Evolutionary conservation across 148 eudicot genomes (phyloP).

Genomic region (Polygonum maritimum): DNA sequence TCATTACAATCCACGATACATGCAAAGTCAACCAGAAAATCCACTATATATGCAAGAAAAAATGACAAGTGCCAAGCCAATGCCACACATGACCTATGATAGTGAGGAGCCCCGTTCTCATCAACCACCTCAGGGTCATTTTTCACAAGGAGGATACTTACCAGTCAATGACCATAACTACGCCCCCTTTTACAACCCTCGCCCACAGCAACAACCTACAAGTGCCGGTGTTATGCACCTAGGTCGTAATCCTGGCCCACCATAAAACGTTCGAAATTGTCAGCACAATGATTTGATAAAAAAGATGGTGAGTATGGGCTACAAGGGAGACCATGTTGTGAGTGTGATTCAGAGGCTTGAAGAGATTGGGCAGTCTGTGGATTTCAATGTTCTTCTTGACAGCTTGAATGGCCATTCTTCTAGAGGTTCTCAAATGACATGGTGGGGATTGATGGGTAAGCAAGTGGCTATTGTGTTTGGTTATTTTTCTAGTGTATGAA

Average conservation of each 20-base stretch:
- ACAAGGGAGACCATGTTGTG: constrained; percentile 71
- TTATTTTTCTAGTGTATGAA: no score
- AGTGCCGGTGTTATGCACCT: constrained; percentile 33
- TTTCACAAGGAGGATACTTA: constrained; percentile 33
- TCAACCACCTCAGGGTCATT: constrained; percentile 46
- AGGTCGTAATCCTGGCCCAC: constrained; percentile 22
- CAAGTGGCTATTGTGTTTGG: no score
- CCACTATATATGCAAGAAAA: constrained; percentile 44
- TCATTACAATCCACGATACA: constrained; percentile 48
- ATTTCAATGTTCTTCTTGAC: constrained; percentile 83
- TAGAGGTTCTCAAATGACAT: constrained; percentile 69
- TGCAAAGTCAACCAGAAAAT: constrained; percentile 16
- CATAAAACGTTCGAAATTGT: constrained; percentile 55
- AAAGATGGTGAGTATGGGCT: constrained; percentile 88
- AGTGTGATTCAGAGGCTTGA: constrained; percentile 89
- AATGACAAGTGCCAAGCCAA: constrained; percentile 34
- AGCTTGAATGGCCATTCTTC: constrained; percentile 78
- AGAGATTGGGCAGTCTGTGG: constrained; percentile 79
- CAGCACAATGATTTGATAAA: constrained; percentile 85
- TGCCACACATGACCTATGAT: constrained; percentile 73
- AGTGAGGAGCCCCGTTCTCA: constrained; percentile 43
- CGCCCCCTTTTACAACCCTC: background rate
- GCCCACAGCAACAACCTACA: constrained; percentile 30
- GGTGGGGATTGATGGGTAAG: constrained; percentile 20
- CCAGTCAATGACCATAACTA: background rate